Conservation (phyloP, 495 filamentous ascomycete genomes). For the Letharia columbiana region DNA sequence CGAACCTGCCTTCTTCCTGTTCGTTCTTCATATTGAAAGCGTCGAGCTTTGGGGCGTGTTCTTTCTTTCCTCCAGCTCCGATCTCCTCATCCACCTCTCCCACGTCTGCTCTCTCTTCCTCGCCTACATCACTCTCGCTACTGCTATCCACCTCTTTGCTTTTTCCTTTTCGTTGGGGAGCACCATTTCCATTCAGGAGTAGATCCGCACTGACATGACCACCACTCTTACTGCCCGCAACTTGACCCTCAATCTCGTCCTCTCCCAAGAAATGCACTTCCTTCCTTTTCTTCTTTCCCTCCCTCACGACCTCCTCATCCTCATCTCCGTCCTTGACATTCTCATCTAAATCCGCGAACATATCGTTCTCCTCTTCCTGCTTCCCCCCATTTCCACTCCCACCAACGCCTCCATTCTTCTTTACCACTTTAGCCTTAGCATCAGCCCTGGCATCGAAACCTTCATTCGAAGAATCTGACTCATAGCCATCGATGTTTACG, state of each 20-base stretch:
- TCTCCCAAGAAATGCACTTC: slow-evolving; percentile 66
- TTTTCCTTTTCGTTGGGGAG: slow-evolving; percentile 33
- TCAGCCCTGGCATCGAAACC: slow-evolving; percentile 67
- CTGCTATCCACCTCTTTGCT: slow-evolving; percentile 33
- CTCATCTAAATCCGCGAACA: slow-evolving; percentile 76
- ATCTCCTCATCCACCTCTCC: slow-evolving; percentile 76
- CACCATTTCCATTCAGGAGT: slow-evolving; percentile 30
- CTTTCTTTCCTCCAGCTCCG: slow-evolving; percentile 81
- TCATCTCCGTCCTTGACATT: slow-evolving; percentile 49
- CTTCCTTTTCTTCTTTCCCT: slow-evolving; percentile 59
- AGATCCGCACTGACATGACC: slow-evolving; percentile 54
- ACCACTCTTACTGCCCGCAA: slow-evolving; percentile 60
- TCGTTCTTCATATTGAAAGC: slow-evolving; percentile 91
- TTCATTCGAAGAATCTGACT: slow-evolving; percentile 89
- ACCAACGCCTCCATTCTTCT: slow-evolving; percentile 32
- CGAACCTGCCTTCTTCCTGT: slow-evolving; percentile 87
- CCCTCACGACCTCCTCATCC: slow-evolving; percentile 39
- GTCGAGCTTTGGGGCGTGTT: slow-evolving; percentile 89
- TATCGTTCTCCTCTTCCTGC: slow-evolving; percentile 70
- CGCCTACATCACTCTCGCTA: slow-evolving; percentile 62
- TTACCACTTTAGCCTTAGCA: slow-evolving; percentile 44
- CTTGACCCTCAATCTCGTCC: slow-evolving; percentile 80
- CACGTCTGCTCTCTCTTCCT: slow-evolving; percentile 60
- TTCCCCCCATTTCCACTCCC: slow-evolving; percentile 29
- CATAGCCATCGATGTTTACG: slow-evolving; percentile 93